These are phyloP conservation scores for Coniophora puteana DNA, from an alignment of 1,284 basidiomycete genomes.

Conservation along the genomic window DNA sequence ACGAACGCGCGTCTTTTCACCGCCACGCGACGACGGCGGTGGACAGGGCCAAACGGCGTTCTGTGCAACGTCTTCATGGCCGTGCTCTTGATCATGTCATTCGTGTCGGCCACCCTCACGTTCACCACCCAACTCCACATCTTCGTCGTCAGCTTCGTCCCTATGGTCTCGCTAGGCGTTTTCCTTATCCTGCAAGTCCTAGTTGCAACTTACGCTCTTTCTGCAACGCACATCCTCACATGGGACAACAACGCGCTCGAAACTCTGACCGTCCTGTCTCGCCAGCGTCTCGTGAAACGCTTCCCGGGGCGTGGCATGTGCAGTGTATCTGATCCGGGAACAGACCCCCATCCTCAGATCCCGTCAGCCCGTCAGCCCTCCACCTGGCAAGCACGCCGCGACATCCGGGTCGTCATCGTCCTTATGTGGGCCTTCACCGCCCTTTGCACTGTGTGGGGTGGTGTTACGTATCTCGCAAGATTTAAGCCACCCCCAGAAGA, in stretches of 20 bases:
- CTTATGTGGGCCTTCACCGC: background rate
- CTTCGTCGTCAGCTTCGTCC: background rate
- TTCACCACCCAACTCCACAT: slow-evolving; percentile 1
- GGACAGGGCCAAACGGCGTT: slow-evolving; percentile 4
- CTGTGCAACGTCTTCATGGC: slow-evolving; percentile 4
- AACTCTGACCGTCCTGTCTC: background rate
- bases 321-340: background rate
- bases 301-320: background rate
- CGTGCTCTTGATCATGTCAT: slow-evolving; percentile 3
- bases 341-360: background rate
- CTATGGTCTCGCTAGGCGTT: background rate
- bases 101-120: background rate
- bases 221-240: background rate
- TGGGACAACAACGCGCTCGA: slow-evolving; percentile 4
- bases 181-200: background rate
- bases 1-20: slow-evolving; percentile 3
- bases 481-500: too few relatives aligned
- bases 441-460: background rate
- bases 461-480: background rate
- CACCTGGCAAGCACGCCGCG: background rate
- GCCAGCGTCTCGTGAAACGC: background rate
- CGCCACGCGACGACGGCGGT: background rate
- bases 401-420: background rate
- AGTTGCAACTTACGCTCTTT: background rate
- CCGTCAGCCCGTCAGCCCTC: background rate